phyloP scores from a whole-genome alignment of 2,329 filamentous ascomycete species.

The Trichoderma afroharzianum region DNA sequence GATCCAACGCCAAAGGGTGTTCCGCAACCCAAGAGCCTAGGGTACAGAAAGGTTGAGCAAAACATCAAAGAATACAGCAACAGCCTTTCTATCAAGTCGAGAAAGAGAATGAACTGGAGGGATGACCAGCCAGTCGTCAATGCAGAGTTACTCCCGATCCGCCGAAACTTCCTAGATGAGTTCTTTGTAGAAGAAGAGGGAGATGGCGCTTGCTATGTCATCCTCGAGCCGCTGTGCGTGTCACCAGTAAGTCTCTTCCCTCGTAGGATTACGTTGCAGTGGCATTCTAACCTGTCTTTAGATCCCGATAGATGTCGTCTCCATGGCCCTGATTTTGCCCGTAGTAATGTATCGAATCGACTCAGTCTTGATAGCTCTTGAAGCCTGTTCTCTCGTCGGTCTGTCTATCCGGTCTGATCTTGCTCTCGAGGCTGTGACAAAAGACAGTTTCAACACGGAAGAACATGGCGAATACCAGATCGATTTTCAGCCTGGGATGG shows the following conservation, averaged over 20 bases:
- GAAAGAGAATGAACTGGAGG: constrained; percentile 50
- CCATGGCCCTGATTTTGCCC: constrained; percentile 72
- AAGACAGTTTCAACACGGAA: constrained; percentile 81
- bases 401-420: constrained; percentile 63
- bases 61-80: constrained; percentile 82
- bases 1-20: constrained; percentile 61
- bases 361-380: constrained; percentile 72
- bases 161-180: constrained; percentile 80
- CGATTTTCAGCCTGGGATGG: constrained; percentile 81
- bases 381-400: constrained; percentile 64
- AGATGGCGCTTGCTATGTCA: constrained; percentile 58
- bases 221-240: constrained; percentile 71
- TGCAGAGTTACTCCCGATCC: constrained; percentile 68
- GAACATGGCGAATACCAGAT: constrained; percentile 65
- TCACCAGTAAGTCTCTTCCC: constrained; percentile 61
- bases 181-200: constrained; percentile 49
- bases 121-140: constrained; percentile 77
- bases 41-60: constrained; percentile 39
- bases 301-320: constrained; percentile 66
- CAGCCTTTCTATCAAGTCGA: constrained; percentile 65
- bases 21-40: constrained; percentile 44
- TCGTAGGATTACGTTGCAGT: too few relatives aligned
- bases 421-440: constrained; percentile 86
- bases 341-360: constrained; percentile 83
- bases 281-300: constrained; percentile 29